Conservation (phyloP, 2,329 filamentous ascomycete species). For the Colletotrichum lini region DNA sequence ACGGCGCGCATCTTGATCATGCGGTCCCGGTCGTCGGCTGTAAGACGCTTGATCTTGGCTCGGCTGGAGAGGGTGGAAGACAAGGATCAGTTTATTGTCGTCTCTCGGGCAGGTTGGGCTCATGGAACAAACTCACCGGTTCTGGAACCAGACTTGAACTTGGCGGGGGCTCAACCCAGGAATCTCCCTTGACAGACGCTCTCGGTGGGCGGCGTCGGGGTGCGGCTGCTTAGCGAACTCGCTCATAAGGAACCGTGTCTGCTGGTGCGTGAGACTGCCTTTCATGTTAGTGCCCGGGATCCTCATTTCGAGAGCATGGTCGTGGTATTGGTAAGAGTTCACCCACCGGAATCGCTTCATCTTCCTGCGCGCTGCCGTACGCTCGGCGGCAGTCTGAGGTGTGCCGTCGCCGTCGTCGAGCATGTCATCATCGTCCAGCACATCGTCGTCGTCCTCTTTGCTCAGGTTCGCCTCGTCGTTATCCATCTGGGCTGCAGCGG, state of each 20-base stretch:
- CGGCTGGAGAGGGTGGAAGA: constrained; percentile 60
- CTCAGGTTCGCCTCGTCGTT: constrained; percentile 52
- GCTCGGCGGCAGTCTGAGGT: constrained; percentile 69
- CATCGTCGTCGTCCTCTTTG: constrained; percentile 67
- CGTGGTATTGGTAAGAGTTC: neutral
- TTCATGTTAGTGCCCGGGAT: constrained; percentile 51
- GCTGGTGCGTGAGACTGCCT: constrained; percentile 88
- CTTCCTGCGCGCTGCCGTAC: constrained; percentile 71
- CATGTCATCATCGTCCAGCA: constrained; percentile 72
- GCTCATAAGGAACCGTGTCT: constrained; percentile 98
- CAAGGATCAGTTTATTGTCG: constrained; percentile 40
- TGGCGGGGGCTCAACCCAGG: constrained; percentile 92
- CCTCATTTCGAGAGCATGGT: too few relatives aligned
- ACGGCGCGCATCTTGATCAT: constrained; percentile 82
- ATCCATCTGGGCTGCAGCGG: constrained; percentile 50
- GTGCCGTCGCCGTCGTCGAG: constrained; percentile 65
- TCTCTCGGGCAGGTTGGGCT: constrained; percentile 11
- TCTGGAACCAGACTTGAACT: constrained; percentile 99
- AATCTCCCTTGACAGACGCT: constrained; percentile 89
- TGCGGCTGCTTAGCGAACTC: constrained; percentile 96
- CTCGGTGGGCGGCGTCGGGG: constrained; percentile 90
- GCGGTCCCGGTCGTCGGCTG: constrained; percentile 77
- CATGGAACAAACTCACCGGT: constrained; percentile 74
- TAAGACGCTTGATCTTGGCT: constrained; percentile 80
- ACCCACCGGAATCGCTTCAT: constrained; percentile 85